Evolutionary conservation across 371 early-diverging fungal species (phyloP), one percentile per base, ranked within the genome.

Genomic region (Mortierella sp.): DNA sequence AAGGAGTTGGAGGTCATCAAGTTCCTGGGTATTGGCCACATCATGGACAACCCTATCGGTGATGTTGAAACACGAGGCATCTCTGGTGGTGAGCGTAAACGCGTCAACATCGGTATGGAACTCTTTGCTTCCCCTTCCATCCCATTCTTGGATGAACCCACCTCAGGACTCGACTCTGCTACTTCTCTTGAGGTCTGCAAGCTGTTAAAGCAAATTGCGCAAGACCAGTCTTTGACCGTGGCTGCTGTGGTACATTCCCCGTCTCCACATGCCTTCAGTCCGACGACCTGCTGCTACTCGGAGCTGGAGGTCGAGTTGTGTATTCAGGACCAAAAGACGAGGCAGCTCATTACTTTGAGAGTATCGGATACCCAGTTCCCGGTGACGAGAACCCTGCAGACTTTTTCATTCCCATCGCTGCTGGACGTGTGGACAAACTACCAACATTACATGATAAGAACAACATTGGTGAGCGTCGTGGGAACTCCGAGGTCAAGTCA

Each of bases 11-110:
- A 88, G 9, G 84, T 87, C 12, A 82, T 93, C 47, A 55, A 83
- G 28, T 84, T 83, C 60, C 71, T 93, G 19, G 87, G 92, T 8
- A 71, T 95, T 18, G 73, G 74, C 4, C 82, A 89, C 24, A 86
- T 91, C 28, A 85, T 82, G 71, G 82, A 91, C 66, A 82, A 82
- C 14, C 61, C 66, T 12, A 92, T 94, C 41, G 95, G 95, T 23
- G 85, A 89, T 51, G 82, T 84, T 57, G 85, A 81, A 19, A 72
- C 67, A 3, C 85, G 91, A 27, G 94, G 93, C 4, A 84, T 95
- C 16, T 90, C 90, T 28, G 96, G 95, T n/a, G 95, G 95, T n/a
- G 94, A 96, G 68, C 84, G 91, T 50, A 95, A 95, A 80, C 86
- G 94, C 18, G 90, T 92, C 46, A 90, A 90, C 63, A 92, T 96